Evolutionary conservation across 108 stramenopile genomes (phyloP), one percentile per base, ranked within the genome.

Genomic region (Cyclotella cryptica): DNA sequence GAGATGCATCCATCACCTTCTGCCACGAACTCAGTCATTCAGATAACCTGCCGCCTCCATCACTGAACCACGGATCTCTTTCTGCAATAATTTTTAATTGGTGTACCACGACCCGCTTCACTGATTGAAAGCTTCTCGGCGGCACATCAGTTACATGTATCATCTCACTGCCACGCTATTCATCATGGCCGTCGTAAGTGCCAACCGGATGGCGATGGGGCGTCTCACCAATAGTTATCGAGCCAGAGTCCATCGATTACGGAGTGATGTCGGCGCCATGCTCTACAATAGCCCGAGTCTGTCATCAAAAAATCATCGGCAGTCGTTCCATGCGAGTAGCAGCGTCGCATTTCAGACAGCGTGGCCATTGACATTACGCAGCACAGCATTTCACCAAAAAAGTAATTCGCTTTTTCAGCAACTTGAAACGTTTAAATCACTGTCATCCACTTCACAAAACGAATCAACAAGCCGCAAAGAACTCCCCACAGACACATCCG

Each of bases 141-240:
- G 21, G 21, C 58, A 29, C 26, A 26, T 59, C 58, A 21, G 3
- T 22, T 68, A 68, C 67, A 68, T 68, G 67, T 29, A 68, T 19
- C 67, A 30, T 30, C 21, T 35, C 35, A 51, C 24, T n/a, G 12
- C 46, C 29, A 61, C 12, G 35, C 0, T 35, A 68, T 51, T 29
- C 24, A 53, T 68, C 47, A 68, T 51, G 51, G 49, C 67, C 49
- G 51, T 49, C 30, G 18, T 68, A 49, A 28, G n/a, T 35, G 67
- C 67, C 47, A 68, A 68, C 51, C 47, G 35, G 6, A 53, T 51
- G 1, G 49, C 52, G 67, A 27, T 49, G 18, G 67, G 47, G 52
- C 47, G 47, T 19, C 47, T 30, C 10, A 22, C 27, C 29, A 52
- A 1, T 29, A 11, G 67, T 30, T 12, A 1, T 19, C 14, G 12